Percentiles rank a stretch among this genome's conserved stretches.
Evolutionary conservation across 495 filamentous ascomycete species (phyloP).

Genomic region (Penicillium odoratum): DNA sequence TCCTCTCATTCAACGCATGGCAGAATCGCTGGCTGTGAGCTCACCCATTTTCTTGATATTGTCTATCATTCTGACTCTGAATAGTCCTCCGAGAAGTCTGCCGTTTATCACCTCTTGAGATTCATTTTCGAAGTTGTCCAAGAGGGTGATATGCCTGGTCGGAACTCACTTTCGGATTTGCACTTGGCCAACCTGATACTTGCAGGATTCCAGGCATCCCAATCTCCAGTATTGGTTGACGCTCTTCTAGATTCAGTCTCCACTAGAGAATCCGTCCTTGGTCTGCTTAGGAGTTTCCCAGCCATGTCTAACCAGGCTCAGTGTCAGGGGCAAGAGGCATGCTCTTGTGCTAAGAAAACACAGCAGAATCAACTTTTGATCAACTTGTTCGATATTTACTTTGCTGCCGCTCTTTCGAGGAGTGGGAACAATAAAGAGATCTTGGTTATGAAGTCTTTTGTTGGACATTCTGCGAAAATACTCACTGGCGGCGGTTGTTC

Average conservation of each 20-base stretch:
- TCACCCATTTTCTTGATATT: too few relatives aligned
- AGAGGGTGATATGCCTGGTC: background rate
- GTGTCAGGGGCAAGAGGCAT: constrained; percentile 25
- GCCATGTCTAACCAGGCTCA: constrained; percentile 11
- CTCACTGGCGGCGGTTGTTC: constrained; percentile 16
- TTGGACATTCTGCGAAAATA: constrained; percentile 16
- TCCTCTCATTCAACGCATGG: constrained; percentile 26
- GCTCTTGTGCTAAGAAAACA: constrained; percentile 19
- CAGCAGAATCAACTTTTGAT: constrained; percentile 34
- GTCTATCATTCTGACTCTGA: background rate
- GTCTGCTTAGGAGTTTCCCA: constrained; percentile 27
- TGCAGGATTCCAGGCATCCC: constrained; percentile 20
- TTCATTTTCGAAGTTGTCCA: constrained; percentile 27
- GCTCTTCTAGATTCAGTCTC: constrained; percentile 12
- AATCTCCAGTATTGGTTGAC: constrained; percentile 10
- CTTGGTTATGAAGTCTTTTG: constrained; percentile 17
- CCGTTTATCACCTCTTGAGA: constrained; percentile 25
- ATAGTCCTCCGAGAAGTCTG: constrained; percentile 25
- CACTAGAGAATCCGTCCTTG: constrained; percentile 20
- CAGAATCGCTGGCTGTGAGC: constrained; percentile 30
- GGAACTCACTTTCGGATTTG: constrained; percentile 17
- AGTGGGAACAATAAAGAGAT: constrained; percentile 10
- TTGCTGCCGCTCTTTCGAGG: constrained; percentile 19
- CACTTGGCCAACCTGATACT: constrained; percentile 29
- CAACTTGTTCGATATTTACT: constrained; percentile 31